Evolutionary conservation across 73 alveolate genomes (phyloP).

Genomic region (Stentor roeselii): DNA sequence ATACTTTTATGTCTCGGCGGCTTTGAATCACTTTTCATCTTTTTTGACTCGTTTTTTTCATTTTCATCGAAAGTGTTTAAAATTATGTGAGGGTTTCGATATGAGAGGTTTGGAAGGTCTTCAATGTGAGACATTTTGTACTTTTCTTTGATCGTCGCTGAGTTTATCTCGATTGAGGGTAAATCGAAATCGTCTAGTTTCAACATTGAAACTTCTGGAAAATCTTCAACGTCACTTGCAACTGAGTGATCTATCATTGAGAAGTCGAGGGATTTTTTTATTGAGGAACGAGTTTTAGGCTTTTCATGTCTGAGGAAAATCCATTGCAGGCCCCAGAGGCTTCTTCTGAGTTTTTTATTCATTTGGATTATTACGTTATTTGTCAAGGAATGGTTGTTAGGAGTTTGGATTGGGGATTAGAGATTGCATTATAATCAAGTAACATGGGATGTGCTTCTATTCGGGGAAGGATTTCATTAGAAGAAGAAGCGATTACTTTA

Average conservation of each 20-base stretch:
- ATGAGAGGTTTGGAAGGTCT: not conserved
- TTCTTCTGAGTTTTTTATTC: not conserved
- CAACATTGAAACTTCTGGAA: not conserved
- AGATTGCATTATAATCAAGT: too few species aligned
- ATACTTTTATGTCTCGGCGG: not conserved
- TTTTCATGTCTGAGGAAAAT: not conserved
- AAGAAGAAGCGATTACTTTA: not conserved
- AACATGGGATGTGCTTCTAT: not conserved
- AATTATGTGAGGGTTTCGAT: not conserved
- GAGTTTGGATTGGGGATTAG: not conserved
- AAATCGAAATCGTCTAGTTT: not conserved
- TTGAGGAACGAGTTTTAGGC: not conserved
- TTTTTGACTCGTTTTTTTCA: not conserved
- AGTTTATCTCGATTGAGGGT: not conserved
- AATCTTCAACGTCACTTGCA: conserved; percentile 3
- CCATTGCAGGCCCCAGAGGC: conserved; percentile 1
- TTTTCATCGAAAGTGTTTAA: not conserved
- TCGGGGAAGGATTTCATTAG: not conserved
- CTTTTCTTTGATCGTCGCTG: not conserved
- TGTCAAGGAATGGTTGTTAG: not conserved
- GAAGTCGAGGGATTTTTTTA: not conserved
- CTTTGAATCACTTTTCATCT: not conserved
- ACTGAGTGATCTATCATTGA: not conserved
- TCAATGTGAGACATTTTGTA: not conserved
- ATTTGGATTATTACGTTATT: not conserved